Percentiles rank a stretch among this genome's conserved stretches.
Evolutionary conservation across 2,329 filamentous ascomycete species (phyloP).

Genomic region (Cadophora sp.): DNA sequence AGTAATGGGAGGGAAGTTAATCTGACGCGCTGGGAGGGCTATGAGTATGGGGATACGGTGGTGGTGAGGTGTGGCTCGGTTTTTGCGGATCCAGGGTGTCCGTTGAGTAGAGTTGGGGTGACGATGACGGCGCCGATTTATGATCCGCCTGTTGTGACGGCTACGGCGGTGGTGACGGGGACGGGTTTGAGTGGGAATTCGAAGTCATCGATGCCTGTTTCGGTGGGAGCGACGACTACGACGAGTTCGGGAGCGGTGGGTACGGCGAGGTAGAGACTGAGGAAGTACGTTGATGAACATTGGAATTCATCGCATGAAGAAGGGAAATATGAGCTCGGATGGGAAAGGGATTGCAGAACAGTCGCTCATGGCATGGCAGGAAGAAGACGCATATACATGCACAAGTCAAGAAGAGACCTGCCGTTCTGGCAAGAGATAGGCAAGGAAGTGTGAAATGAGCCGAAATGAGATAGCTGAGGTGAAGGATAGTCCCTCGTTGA

Average conservation of each 20-base stretch:
- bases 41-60: slow-evolving; percentile 2
- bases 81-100: slow-evolving; percentile 5
- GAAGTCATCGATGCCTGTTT: neutral
- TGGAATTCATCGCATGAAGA: too few species aligned
- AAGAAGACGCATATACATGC: too few species aligned
- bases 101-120: neutral
- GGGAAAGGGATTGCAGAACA: too few species aligned
- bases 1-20: neutral
- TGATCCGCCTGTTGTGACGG: neutral
- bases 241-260: neutral
- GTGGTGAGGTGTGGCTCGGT: neutral
- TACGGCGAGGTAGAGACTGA: neutral
- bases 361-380: too few species aligned
- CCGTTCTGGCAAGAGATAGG: too few species aligned
- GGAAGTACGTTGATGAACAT: neutral
- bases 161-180: neutral
- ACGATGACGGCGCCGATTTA: slow-evolving; percentile 3
- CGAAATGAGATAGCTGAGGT: too few species aligned
- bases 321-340: too few species aligned
- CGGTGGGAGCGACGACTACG: neutral
- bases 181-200: neutral
- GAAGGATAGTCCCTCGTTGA: too few species aligned
- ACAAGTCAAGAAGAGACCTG: too few species aligned
- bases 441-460: too few species aligned
- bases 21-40: neutral